These are phyloP conservation scores for Heracleum sosnowskyi DNA, from an alignment of 129 eudicot genomes.

Conservation along the genomic window DNA sequence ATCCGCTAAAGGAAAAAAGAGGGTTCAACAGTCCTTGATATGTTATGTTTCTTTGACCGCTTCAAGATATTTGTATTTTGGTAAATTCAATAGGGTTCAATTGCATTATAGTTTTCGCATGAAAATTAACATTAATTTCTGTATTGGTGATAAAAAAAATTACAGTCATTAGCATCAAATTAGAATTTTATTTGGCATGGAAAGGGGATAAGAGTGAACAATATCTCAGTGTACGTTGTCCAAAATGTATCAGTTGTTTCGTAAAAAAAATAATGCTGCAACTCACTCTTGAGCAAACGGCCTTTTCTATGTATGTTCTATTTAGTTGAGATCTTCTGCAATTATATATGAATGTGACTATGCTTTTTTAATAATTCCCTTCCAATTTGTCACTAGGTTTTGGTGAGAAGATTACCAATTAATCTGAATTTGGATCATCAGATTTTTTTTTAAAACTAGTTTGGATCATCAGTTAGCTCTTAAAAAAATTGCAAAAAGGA, in stretches of 20 bases:
- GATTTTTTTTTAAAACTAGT: too few relatives aligned
- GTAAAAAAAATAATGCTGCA: not conserved
- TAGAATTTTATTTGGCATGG: not conserved
- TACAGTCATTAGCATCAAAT: not conserved
- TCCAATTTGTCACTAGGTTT: not conserved
- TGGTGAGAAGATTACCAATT: too few relatives aligned
- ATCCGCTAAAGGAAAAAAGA: slow-evolving; percentile 13
- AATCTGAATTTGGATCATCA: too few relatives aligned
- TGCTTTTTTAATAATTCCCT: not conserved
- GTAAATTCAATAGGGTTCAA: not conserved
- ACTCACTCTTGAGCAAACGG: not conserved
- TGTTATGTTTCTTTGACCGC: not conserved
- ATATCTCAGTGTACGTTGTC: not conserved
- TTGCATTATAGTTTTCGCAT: not conserved
- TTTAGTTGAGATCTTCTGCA: not conserved
- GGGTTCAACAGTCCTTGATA: not conserved
- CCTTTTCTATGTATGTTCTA: not conserved
- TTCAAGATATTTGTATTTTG: not conserved
- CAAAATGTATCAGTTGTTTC: not conserved
- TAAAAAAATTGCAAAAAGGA: too few relatives aligned
- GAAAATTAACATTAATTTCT: not conserved
- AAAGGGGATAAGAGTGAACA: not conserved
- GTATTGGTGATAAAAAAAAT: not conserved
- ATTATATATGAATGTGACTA: too few relatives aligned
- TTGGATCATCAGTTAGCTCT: too few relatives aligned